Evolutionary conservation across 1,139 yeast genomes (phyloP).

Genomic region (Suhomyces guaymorum): DNA sequence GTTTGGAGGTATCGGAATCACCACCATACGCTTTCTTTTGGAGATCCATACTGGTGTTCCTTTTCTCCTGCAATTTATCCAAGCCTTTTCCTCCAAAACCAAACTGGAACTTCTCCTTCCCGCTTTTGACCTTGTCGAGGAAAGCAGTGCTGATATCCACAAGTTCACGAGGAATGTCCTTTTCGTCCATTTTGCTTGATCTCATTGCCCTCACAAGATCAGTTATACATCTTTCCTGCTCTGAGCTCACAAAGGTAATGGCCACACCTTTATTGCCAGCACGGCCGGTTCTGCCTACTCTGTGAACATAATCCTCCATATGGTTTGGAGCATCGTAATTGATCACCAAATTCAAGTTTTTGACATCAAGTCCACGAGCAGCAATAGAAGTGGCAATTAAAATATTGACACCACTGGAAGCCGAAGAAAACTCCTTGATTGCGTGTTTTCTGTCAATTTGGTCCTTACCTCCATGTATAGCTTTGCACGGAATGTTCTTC

Average conservation of each 20-base stretch:
- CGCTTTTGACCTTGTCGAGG: conserved; percentile 62
- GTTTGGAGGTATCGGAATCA: conserved; percentile 5
- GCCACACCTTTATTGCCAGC: conserved; percentile 84
- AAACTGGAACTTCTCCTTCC: conserved; percentile 63
- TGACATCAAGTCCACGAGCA: conserved; percentile 92
- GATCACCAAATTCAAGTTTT: conserved; percentile 73
- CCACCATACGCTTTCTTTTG: conserved; percentile 46
- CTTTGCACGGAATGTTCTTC: conserved; percentile 58
- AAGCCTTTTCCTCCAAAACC: conserved; percentile 97
- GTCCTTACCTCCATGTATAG: conserved; percentile 93
- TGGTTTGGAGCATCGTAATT: conserved; percentile 91
- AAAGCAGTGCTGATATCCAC: conserved; percentile 57
- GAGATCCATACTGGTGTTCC: conserved; percentile 56
- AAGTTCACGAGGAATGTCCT: conserved; percentile 50
- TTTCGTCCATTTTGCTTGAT: conserved; percentile 48
- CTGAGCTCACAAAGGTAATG: conserved; percentile 64
- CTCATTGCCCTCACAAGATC: conserved; percentile 74
- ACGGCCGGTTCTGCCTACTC: conserved; percentile 96
- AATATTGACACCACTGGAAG: conserved; percentile 55
- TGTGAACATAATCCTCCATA: conserved; percentile 92
- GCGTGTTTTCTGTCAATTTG: conserved; percentile 81
- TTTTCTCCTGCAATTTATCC: conserved; percentile 69
- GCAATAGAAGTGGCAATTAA: conserved; percentile 91
- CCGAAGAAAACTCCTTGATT: conserved; percentile 63
- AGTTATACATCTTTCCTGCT: conserved; percentile 67